phyloP scores from a whole-genome alignment of 1,139 yeast species.

The Candida sp. region DNA sequence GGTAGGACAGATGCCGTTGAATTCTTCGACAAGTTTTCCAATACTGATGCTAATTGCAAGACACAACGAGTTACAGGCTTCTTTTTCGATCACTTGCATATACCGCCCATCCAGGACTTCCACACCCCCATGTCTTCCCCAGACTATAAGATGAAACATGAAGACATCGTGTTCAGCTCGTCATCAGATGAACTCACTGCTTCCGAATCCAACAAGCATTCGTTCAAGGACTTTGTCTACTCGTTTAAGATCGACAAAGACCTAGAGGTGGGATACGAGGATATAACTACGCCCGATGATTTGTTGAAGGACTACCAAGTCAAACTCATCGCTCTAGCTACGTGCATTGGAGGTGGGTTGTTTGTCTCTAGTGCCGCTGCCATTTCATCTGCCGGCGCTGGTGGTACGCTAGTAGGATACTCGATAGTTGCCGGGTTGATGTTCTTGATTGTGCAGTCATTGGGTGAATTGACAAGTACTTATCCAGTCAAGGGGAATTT shows the following conservation, averaged over 20 bases:
- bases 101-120: not conserved
- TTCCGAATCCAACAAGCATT: not conserved
- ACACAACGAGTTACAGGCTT: not conserved
- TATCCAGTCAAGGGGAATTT: conserved; percentile 49
- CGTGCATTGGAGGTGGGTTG: conserved; percentile 72
- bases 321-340: conserved; percentile 80
- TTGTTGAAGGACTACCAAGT: conserved; percentile 34
- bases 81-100: not conserved
- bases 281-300: conserved; percentile 16
- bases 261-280: conserved; percentile 11
- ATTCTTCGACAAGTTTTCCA: not conserved
- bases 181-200: not conserved
- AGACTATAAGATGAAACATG: not conserved
- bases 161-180: not conserved
- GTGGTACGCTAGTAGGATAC: conserved; percentile 63
- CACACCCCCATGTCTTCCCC: not conserved
- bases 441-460: conserved; percentile 41
- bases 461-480: conserved; percentile 44
- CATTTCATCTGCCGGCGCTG: conserved; percentile 66
- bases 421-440: conserved; percentile 28
- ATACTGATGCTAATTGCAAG: not conserved
- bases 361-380: conserved; percentile 37
- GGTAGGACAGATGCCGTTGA: not conserved
- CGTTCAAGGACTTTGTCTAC: conserved; percentile 5
- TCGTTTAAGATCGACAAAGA: conserved; percentile 15